These are phyloP conservation scores for Agaricus subrufescens DNA, from an alignment of 768 basidiomycete genomes.

Conservation along the genomic window DNA sequence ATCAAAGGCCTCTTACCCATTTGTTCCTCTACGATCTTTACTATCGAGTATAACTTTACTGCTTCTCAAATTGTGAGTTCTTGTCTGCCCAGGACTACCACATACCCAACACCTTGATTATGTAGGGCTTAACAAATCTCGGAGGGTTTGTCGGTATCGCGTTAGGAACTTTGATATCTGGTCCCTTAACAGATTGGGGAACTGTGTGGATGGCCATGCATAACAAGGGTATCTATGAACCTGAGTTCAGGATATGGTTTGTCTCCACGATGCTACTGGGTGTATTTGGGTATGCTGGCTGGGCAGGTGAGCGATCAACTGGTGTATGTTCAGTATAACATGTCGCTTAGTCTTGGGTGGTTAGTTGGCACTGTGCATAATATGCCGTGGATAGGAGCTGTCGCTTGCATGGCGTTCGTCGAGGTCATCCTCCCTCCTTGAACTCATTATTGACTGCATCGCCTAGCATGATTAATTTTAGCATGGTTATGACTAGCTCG, in stretches of 20 bases:
- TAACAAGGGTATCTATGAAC: conserved; percentile 42
- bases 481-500: conserved; percentile 38
- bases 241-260: conserved; percentile 40
- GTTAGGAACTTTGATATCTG: conserved; percentile 31
- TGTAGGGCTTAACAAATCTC: conserved; percentile 34
- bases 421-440: not conserved
- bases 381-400: conserved; percentile 43
- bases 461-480: conserved; percentile 36
- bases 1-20: conserved; percentile 34
- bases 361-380: conserved; percentile 31
- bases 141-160: conserved; percentile 39
- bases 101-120: not conserved
- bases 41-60: conserved; percentile 36
- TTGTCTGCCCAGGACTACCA: not conserved
- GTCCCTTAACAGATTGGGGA: conserved; percentile 37
- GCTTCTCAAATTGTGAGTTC: conserved; percentile 34
- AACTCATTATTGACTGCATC: not conserved
- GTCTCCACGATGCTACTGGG: conserved; percentile 37
- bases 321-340: not conserved
- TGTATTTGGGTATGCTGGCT: conserved; percentile 39
- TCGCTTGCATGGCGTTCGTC: conserved; percentile 31
- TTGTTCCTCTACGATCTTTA: conserved; percentile 41
- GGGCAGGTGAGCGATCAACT: conserved; percentile 26
- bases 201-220: conserved; percentile 37
- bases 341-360: not conserved